Evolutionary conservation across 331 rosid species (phyloP), one percentile per base, ranked within the genome.

Genomic region (Acacia pycnantha): DNA sequence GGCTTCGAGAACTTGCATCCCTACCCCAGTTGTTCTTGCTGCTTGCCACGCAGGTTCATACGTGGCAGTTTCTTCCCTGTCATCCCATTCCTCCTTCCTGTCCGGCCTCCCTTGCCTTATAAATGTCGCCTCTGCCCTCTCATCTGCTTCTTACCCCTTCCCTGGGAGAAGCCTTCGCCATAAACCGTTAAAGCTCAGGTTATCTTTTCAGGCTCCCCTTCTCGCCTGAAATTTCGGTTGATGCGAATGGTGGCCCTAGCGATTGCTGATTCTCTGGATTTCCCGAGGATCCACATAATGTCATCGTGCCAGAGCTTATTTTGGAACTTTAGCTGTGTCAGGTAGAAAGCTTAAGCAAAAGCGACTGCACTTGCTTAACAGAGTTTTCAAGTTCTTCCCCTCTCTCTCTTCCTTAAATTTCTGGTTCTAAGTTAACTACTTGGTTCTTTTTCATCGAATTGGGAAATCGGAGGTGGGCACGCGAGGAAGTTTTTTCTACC

Each of bases 361-460:
- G 93, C 89, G 66, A 93, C 90, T 86, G 86, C 79, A 89, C 58
- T 46, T 70, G 14, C 88, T 85, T 93, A 29, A 93, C 91, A 89
- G 82, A 79, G 95, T 89, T 91, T 85, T 78, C 83, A 90, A 90
- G 93, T 64, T 48, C 46, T 65, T 27, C 65, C 9, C n/a, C 8
- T 29, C 33, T 29, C 33, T 43, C 54, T 67, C 68, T 47, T 3
- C 11, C 19, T 4, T 12, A 69, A 46, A 4, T 74, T 81, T 83
- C 84, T 72, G 70, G 37, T 56, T 82, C 68, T 58, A 73, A 4
- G 68, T 81, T 54, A 79, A 43, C 50, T 41, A 8, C 11, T 22
- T 21, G 54, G 47, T 67, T 80, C 61, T 77, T 67, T 53, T 71
- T 82, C 78, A 62, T 84, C 81, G 69, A 69, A 72, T 81, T 88